These are phyloP conservation scores for Trametes cingulata DNA, from an alignment of 768 basidiomycete species.

Conservation along the genomic window DNA sequence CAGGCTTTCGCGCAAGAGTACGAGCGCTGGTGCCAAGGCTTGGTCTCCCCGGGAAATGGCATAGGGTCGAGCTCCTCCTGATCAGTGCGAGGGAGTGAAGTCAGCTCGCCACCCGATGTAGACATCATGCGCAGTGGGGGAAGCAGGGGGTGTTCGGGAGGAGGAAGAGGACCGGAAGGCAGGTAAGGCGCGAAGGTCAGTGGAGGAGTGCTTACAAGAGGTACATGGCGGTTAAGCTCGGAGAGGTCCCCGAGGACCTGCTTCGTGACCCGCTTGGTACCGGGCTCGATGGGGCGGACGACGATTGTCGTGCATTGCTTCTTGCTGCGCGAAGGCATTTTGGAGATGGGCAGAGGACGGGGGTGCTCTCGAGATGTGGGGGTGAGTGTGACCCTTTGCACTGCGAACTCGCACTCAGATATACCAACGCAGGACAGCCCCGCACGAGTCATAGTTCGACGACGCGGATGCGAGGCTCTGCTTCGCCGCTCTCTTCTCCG, in stretches of 20 bases:
- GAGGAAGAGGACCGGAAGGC: background rate
- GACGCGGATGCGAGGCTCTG: too few relatives aligned
- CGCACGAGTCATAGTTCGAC: too few relatives aligned
- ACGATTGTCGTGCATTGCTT: background rate
- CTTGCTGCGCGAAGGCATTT: conserved; percentile 12
- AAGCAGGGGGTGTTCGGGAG: background rate
- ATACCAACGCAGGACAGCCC: background rate
- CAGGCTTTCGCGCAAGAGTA: background rate
- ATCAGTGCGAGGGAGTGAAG: background rate
- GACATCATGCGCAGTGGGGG: background rate
- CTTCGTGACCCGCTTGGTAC: background rate
- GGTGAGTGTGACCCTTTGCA: background rate
- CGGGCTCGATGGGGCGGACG: conserved; percentile 12
- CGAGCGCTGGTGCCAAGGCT: conserved; percentile 8
- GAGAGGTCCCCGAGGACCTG: background rate
- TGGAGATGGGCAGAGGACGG: background rate
- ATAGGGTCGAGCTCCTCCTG: conserved; percentile 5
- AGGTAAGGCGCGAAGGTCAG: background rate
- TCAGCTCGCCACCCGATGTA: background rate
- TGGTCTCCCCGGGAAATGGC: background rate
- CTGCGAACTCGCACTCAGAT: background rate
- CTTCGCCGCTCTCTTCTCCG: too few relatives aligned
- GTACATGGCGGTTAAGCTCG: conserved; percentile 6
- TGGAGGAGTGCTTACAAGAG: conserved; percentile 4
- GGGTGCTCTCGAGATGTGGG: background rate